A percentile compares a stretch with the other conserved stretches of the same genome.
These are phyloP conservation scores for Umbellularia californica DNA, from an alignment of 164 flowering plant species.

Conservation along the genomic window DNA sequence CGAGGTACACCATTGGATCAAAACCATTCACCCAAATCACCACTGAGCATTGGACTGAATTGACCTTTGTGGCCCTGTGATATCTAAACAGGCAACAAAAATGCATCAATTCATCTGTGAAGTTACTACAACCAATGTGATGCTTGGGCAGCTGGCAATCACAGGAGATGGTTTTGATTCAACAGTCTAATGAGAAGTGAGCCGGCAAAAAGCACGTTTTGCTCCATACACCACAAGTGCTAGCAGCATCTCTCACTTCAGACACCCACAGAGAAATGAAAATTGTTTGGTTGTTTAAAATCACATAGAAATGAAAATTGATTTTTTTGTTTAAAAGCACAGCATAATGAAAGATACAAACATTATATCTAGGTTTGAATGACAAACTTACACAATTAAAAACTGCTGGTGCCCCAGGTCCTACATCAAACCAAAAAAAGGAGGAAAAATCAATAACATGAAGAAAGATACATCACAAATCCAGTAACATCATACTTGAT, in stretches of 20 bases:
- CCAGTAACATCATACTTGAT: background rate
- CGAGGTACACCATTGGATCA: too few relatives aligned
- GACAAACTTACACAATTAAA: slow-evolving; percentile 76
- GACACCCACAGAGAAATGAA: background rate
- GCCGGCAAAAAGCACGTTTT: too few relatives aligned
- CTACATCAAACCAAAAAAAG: slow-evolving; percentile 34
- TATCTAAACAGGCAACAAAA: background rate
- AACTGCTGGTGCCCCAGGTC: slow-evolving; percentile 82
- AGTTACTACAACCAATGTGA: too few relatives aligned
- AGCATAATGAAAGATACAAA: background rate
- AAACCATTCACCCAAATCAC: too few relatives aligned
- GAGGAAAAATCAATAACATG: background rate
- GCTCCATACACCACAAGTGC: too few relatives aligned
- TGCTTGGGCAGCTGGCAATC: too few relatives aligned
- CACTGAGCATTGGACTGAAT: too few relatives aligned
- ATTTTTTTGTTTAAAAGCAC: background rate
- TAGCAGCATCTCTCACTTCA: too few relatives aligned
- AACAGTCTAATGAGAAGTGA: too few relatives aligned
- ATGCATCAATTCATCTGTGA: background rate
- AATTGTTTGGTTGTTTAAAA: background rate
- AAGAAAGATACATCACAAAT: background rate
- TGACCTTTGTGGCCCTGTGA: too few relatives aligned
- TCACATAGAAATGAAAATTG: background rate
- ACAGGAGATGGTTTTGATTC: too few relatives aligned
- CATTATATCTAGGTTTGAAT: background rate